phyloP scores from a whole-genome alignment of 768 basidiomycete species.

The Dioszegia crocea region DNA sequence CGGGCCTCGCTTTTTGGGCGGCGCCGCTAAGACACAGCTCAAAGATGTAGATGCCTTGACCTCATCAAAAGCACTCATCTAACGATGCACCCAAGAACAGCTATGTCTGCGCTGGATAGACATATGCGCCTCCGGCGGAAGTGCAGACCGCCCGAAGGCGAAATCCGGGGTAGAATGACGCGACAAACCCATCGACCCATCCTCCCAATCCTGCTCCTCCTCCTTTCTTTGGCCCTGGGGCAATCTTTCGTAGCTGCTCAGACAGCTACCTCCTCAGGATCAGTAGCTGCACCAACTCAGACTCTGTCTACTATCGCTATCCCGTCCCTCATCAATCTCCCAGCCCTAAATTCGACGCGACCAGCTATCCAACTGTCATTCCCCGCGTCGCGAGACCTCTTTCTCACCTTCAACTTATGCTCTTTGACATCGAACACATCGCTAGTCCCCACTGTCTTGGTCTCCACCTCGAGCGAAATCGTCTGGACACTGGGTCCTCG shows the following conservation, averaged over 20 bases:
- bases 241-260: background rate
- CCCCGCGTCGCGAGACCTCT: constrained; percentile 18
- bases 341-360: constrained; percentile 21
- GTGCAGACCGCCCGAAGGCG: too few relatives aligned
- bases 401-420: constrained; percentile 43
- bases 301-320: constrained; percentile 15
- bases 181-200: background rate
- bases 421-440: constrained; percentile 32
- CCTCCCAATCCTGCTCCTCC: too few relatives aligned
- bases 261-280: background rate
- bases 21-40: too few relatives aligned
- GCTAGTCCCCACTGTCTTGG: constrained; percentile 22
- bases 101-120: too few relatives aligned
- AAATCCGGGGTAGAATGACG: background rate
- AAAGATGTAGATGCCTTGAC: too few relatives aligned
- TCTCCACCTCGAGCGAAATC: constrained; percentile 19
- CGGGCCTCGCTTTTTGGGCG: too few relatives aligned
- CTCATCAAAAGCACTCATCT: too few relatives aligned
- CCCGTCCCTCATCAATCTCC: constrained; percentile 20
- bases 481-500: constrained; percentile 16
- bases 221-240: background rate
- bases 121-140: too few relatives aligned
- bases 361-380: constrained; percentile 22
- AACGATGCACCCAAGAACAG: too few relatives aligned
- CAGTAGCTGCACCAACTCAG: background rate